A percentile compares a stretch with the other conserved stretches of the same genome.
phyloP scores from a whole-genome alignment of 2,329 filamentous ascomycete species.

The Arthrobotrys pseudoclavata region DNA sequence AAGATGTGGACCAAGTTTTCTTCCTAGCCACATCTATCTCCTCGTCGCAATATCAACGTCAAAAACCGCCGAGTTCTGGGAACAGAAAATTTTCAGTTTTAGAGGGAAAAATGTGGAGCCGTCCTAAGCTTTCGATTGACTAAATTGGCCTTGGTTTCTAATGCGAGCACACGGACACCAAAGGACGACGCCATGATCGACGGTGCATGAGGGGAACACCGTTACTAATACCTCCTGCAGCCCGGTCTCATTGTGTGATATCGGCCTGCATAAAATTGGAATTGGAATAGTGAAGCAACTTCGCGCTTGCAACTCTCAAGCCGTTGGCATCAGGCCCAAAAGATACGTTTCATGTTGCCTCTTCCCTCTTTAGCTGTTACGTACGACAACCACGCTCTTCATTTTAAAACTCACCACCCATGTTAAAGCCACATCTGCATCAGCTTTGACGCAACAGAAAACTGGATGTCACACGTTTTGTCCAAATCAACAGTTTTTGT shows the following conservation, averaged over 20 bases:
- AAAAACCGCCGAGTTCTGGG: slow-evolving; percentile 34
- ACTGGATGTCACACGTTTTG: slow-evolving; percentile 19
- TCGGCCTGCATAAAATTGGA: slow-evolving; percentile 39
- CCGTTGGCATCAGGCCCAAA: slow-evolving; percentile 21
- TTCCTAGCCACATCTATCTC: slow-evolving; percentile 29
- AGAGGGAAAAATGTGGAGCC: slow-evolving; percentile 22
- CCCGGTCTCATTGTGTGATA: slow-evolving; percentile 21
- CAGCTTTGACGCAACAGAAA: slow-evolving; percentile 39
- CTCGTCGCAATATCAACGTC: slow-evolving; percentile 49
- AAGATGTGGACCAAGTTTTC: slow-evolving; percentile 8
- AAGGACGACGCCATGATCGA: slow-evolving; percentile 55
- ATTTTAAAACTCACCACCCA: slow-evolving; percentile 48
- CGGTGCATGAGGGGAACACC: slow-evolving; percentile 49
- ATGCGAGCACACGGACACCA: slow-evolving; percentile 48
- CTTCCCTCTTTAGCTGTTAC: slow-evolving; percentile 15
- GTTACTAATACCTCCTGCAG: too few relatives aligned
- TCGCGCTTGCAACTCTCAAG: not conserved
- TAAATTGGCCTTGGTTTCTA: slow-evolving; percentile 12
- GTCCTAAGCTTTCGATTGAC: slow-evolving; percentile 23
- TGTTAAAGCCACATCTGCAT: slow-evolving; percentile 41
- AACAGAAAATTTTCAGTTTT: slow-evolving; percentile 8
- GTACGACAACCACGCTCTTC: slow-evolving; percentile 33
- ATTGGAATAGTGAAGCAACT: slow-evolving; percentile 6
- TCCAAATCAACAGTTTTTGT: not conserved
- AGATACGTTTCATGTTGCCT: slow-evolving; percentile 44